Base-by-base conservation (phyloP, 192 early-diverging fungal genomes). In the Jimgerdemannia flammicorona region DNA sequence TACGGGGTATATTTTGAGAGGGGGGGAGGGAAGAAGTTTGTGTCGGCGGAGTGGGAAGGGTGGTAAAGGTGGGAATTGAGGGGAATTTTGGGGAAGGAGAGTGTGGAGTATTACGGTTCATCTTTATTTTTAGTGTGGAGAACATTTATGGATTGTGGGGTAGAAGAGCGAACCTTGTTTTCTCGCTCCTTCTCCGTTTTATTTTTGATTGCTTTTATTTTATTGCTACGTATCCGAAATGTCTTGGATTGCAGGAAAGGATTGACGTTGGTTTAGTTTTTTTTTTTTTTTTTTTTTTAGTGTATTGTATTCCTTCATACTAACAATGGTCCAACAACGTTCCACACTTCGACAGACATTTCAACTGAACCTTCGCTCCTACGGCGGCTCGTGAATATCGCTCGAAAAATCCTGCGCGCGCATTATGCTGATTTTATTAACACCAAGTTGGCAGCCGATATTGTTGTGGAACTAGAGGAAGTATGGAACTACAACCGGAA, bases 401-500 rank as follows among this genome's bases (percentile, higher is more conserved):
- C 88, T 3, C 77, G 75, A 41, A 74, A 80, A 11, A 90, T 91
- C 67, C 14, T 91, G 64, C 75, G 85, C 42, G 91, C 88, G 3
- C 87, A 81, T 3, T 88, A 85, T 6, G 74, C 77, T 11, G 84
- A 78, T 40, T 77, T 89, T 72, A 73, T 87, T 17, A 70, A 84
- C 18, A 82, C 75, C 40, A 76, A 74, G 63, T 66, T 88, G 17
- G 90, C 90, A 0, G 81, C 80, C n/a, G 80, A 91, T 70, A 85
- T 90, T n/a, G 91, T 91, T 90, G 86, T 90, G 69, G 75, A 78
- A 7, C 74, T 91, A 4, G 83, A 91, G 66, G 82, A 84, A n/a
- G 66, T 91, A 87, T 87, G 81, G 88, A 91, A 74, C 72, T 83
- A 40, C 87, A 89, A 75, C 78, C 86, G n/a, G 74, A 68, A 68